Evolutionary conservation across 805 yeast genomes (phyloP), one percentile per base, ranked within the genome.

Genomic region (Spathaspora boniae): DNA sequence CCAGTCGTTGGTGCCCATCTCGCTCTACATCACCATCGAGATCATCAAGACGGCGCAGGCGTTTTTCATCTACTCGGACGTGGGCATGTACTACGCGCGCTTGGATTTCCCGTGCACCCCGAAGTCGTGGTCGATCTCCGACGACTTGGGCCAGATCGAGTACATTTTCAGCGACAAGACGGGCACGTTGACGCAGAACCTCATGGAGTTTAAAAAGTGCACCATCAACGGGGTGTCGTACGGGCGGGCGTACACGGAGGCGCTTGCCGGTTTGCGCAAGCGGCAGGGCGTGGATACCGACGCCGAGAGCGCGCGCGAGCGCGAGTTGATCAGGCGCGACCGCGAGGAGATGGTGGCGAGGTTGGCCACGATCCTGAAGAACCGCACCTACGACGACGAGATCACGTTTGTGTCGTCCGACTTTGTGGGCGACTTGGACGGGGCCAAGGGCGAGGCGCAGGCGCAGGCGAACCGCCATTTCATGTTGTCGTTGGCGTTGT

Each of bases 91-190:
- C 54, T 79, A 82, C 49, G 76, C 72, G 27, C 68, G 58, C 36
- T 59, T 85, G 41, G 91, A 85, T 55, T 84, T 78, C 48, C 91
- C 93, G 3, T 85, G 94, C 56, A 78, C 83, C 8, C 93, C 94
- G 11, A 83, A 84, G 51, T 72, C 89, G 0, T 85, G 94, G 94
- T 81, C 77, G 51, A 84, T 85, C 29, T 81, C 89, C 3, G 94
- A 85, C 65, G 94, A 85, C 58, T 64, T 85, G 48, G 94, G 94
- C 21, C 94, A 85, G 56, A 80, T 85, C 45, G 95, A 85, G 54
- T 85, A 85, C 53, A 77, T 85, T 32, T 85, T 85, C 56, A 80
- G 87, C 60, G 94, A 84, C 60, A 84, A 84, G 54, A 84, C 94
- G 0, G 94, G 94, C 42, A 84, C 94, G 1, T 60, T 84, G 48